phyloP scores from a whole-genome alignment of 2,329 filamentous ascomycete genomes.

The Colletotrichum liaoningense region DNA sequence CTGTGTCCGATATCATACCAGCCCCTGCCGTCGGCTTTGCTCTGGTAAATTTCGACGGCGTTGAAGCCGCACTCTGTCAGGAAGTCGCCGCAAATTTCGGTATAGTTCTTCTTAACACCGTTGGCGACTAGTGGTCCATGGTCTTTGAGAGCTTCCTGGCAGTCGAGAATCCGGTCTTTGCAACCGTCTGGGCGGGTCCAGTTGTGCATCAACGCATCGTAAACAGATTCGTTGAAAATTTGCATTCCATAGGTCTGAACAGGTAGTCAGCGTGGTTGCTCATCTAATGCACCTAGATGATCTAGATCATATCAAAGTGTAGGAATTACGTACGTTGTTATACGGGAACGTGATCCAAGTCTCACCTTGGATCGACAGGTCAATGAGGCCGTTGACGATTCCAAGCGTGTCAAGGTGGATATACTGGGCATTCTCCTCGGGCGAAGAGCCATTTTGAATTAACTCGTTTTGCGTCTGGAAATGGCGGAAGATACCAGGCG shows the following conservation, averaged over 20 bases:
- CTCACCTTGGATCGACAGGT: conserved; percentile 69
- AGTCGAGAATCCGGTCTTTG: conserved; percentile 62
- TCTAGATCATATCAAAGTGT: too few species aligned
- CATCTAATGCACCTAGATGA: too few species aligned
- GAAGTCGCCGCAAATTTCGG: conserved; percentile 20
- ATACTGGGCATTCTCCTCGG: conserved; percentile 52
- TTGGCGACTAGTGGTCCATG: conserved; percentile 38
- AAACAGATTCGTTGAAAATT: conserved; percentile 55
- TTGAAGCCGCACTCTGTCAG: conserved; percentile 41
- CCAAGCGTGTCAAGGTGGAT: conserved; percentile 74
- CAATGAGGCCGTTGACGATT: conserved; percentile 78
- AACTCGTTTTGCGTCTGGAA: conserved; percentile 72
- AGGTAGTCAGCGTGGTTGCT: too few species aligned
- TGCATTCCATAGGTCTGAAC: conserved; percentile 68
- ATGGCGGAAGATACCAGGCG: conserved; percentile 66
- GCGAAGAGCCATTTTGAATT: conserved; percentile 62
- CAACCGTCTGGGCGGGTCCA: conserved; percentile 58
- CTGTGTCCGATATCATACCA: conserved; percentile 39
- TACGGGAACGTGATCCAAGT: conserved; percentile 67
- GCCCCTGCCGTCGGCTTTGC: conserved; percentile 23
- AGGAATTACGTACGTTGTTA: conserved; percentile 59
- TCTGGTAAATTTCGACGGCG: conserved; percentile 17
- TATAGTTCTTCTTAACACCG: conserved; percentile 37
- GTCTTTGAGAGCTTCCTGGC: conserved; percentile 53
- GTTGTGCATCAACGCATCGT: conserved; percentile 47